Percentiles rank a stretch among this genome's conserved stretches.
Conservation (phyloP, 2,329 filamentous ascomycete genomes). For the Dactylella cylindrospora region DNA sequence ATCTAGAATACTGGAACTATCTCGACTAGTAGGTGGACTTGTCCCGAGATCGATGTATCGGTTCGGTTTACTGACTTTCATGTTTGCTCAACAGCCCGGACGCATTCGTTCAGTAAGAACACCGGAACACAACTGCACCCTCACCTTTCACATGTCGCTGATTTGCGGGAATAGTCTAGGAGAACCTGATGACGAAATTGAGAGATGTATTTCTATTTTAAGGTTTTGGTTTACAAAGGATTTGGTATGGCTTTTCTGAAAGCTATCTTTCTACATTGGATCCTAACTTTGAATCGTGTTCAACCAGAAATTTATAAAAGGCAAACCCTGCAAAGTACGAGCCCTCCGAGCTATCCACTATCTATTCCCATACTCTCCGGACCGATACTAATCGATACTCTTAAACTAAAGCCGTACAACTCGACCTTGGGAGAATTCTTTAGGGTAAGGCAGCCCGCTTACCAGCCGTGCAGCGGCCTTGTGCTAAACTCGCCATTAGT, state of each 20-base stretch:
- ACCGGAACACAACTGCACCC: not conserved
- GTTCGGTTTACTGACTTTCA: not conserved
- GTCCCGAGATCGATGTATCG: slow-evolving; percentile 66
- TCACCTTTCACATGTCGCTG: too few species aligned
- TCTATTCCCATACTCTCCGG: slow-evolving; percentile 1
- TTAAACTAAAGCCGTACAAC: slow-evolving; percentile 71
- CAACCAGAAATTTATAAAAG: slow-evolving; percentile 87
- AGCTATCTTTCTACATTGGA: not conserved
- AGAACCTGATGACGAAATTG: slow-evolving; percentile 84
- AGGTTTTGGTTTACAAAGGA: slow-evolving; percentile 99
- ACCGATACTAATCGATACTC: not conserved
- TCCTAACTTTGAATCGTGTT: slow-evolving; percentile 45
- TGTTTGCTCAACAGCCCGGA: slow-evolving; percentile 20
- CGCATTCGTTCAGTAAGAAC: slow-evolving; percentile 38
- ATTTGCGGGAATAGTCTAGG: slow-evolving; percentile 62
- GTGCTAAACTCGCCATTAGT: slow-evolving; percentile 57
- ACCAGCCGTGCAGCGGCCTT: not conserved
- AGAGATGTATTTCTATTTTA: slow-evolving; percentile 90
- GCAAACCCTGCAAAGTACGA: slow-evolving; percentile 80
- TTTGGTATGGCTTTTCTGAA: slow-evolving; percentile 58
- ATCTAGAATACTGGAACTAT: slow-evolving; percentile 99
- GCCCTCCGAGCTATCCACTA: not conserved
- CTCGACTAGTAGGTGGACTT: slow-evolving; percentile 65
- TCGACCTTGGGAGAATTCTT: slow-evolving; percentile 97
- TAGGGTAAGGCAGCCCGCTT: slow-evolving; percentile 62